phyloP scores from a whole-genome alignment of 108 stramenopile species.

The Mayamaea pseudoterrestris region DNA sequence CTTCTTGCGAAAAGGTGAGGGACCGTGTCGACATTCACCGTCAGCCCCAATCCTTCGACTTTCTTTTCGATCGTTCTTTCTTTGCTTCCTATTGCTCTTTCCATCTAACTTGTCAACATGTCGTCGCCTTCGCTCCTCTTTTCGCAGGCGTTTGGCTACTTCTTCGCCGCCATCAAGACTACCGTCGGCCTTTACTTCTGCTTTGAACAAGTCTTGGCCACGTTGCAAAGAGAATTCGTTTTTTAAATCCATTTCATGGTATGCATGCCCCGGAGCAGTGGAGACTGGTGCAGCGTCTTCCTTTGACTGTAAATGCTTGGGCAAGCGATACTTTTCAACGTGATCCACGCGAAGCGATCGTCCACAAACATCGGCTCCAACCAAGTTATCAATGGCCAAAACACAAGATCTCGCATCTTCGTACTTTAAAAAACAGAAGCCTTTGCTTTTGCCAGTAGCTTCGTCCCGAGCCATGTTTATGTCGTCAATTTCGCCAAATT shows the following conservation, averaged over 20 bases:
- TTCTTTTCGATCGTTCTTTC: too few species aligned
- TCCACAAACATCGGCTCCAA: conserved; percentile 71
- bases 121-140: too few species aligned
- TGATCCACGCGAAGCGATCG: conserved; percentile 92
- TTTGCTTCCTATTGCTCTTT: too few species aligned
- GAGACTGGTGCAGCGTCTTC: conserved; percentile 38
- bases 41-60: too few species aligned
- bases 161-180: too few species aligned
- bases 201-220: conserved; percentile 88
- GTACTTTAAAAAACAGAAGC: conserved; percentile 87
- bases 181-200: conserved; percentile 9
- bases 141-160: too few species aligned
- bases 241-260: conserved; percentile 71
- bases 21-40: too few species aligned
- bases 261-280: conserved; percentile 70
- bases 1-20: too few species aligned
- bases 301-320: conserved; percentile 79
- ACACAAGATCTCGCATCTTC: conserved; percentile 87
- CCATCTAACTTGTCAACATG: too few species aligned
- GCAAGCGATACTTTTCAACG: conserved; percentile 90
- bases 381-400: conserved; percentile 96
- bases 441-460: conserved; percentile 84
- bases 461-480: conserved; percentile 90
- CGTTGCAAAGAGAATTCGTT: conserved; percentile 53
- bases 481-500: conserved; percentile 91